phyloP scores from a whole-genome alignment of 179 eudicot genomes.

The Beta lomatogona region DNA sequence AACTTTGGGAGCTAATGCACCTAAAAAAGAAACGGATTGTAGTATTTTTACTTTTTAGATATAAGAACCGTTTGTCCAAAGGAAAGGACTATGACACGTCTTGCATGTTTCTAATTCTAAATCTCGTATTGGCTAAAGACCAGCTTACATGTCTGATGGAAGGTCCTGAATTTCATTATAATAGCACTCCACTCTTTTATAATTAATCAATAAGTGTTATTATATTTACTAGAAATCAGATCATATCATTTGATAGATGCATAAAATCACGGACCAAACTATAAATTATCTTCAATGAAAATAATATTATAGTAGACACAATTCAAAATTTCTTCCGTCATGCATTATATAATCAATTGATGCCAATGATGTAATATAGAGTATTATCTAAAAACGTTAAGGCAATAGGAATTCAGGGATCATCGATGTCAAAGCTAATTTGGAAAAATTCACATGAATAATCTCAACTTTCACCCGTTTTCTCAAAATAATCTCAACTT shows the following conservation, averaged over 20 bases:
- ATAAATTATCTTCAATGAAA: neutral
- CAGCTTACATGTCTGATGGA: slow-evolving; percentile 22
- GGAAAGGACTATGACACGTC: slow-evolving; percentile 25
- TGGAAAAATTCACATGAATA: too few relatives aligned
- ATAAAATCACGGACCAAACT: slow-evolving; percentile 1
- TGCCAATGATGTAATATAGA: neutral
- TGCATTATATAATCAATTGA: neutral
- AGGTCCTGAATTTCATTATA: slow-evolving; percentile 10
- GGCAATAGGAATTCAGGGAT: too few relatives aligned
- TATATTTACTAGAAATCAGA: slow-evolving; percentile 20
- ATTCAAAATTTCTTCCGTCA: neutral
- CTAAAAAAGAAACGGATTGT: too few relatives aligned
- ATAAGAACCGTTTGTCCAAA: slow-evolving; percentile 16
- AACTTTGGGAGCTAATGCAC: too few relatives aligned
- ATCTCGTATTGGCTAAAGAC: slow-evolving; percentile 4
- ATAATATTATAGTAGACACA: neutral
- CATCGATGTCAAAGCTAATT: too few relatives aligned
- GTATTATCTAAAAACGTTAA: too few relatives aligned
- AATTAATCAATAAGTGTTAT: neutral
- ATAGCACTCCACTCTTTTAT: slow-evolving; percentile 18
- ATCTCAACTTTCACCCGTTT: too few relatives aligned
- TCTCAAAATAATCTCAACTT: too few relatives aligned
- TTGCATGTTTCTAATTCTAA: neutral
- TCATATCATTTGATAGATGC: slow-evolving; percentile 18
- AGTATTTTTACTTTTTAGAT: neutral